Percentiles rank a stretch among this genome's conserved stretches.
These are phyloP conservation scores for Geotrichum phurueaensis DNA, from an alignment of 1,139 yeast species.

Conservation along the genomic window DNA sequence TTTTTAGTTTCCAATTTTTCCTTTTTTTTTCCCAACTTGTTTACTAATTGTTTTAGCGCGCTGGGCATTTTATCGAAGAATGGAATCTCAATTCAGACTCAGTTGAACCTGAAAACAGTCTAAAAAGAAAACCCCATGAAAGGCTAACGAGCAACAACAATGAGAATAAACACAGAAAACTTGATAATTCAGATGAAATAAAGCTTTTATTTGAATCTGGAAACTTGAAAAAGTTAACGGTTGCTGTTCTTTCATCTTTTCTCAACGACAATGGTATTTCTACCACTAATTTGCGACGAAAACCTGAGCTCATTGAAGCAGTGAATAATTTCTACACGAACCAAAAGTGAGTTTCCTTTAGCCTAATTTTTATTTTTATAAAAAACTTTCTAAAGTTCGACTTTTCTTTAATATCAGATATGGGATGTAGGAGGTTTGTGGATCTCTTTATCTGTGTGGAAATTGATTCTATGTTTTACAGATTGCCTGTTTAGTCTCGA, in stretches of 20 bases:
- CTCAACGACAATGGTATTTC: not conserved
- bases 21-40: not conserved
- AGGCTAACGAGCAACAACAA: not conserved
- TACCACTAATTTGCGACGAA: not conserved
- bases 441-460: too few relatives aligned
- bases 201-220: constrained; percentile 14
- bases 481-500: too few relatives aligned
- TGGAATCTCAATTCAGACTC: constrained; percentile 18
- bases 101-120: not conserved
- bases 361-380: not conserved
- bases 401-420: too few relatives aligned
- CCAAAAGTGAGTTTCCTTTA: not conserved
- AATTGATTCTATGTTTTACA: too few relatives aligned
- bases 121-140: constrained; percentile 9
- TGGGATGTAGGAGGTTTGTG: too few relatives aligned
- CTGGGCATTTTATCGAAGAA: constrained; percentile 21
- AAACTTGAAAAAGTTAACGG: constrained; percentile 7
- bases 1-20: not conserved
- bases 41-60: constrained; percentile 13
- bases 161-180: constrained; percentile 6
- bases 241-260: constrained; percentile 2
- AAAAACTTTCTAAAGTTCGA: too few relatives aligned
- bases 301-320: not conserved
- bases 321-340: not conserved
- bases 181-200: constrained; percentile 1